phyloP scores from a whole-genome alignment of 2,329 filamentous ascomycete species.

The Lecanoromycetidae sp. region DNA sequence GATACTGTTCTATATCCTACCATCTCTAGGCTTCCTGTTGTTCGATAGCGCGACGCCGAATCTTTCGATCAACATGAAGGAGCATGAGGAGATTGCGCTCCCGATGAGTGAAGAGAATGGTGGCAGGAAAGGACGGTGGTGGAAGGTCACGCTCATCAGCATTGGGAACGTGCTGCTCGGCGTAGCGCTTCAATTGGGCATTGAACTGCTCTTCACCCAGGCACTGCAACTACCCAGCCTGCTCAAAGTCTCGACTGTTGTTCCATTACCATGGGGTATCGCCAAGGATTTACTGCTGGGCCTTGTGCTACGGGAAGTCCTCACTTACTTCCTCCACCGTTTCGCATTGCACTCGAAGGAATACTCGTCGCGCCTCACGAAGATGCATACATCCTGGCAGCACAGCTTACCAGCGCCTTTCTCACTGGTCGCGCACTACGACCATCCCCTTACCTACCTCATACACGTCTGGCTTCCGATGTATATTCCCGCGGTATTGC shows the following conservation, averaged over 20 bases:
- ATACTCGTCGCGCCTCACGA: slow-evolving; percentile 41
- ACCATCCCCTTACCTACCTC: slow-evolving; percentile 46
- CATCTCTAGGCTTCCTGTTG: slow-evolving; percentile 58
- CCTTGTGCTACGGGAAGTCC: slow-evolving; percentile 45
- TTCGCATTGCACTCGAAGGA: slow-evolving; percentile 53
- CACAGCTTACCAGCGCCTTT: slow-evolving; percentile 42
- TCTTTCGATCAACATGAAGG: slow-evolving; percentile 56
- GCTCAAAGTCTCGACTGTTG: slow-evolving; percentile 44
- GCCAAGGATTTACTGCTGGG: slow-evolving; percentile 42
- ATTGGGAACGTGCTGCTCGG: slow-evolving; percentile 42
- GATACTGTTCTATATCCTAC: slow-evolving; percentile 57
- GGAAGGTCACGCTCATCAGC: slow-evolving; percentile 41
- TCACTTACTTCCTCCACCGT: slow-evolving; percentile 66
- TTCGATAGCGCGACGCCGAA: slow-evolving; percentile 62
- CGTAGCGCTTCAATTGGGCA: slow-evolving; percentile 40
- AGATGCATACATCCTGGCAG: slow-evolving; percentile 43
- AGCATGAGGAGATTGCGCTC: slow-evolving; percentile 44
- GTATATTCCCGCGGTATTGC: slow-evolving; percentile 43
- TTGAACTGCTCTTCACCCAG: slow-evolving; percentile 45
- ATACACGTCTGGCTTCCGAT: slow-evolving; percentile 44
- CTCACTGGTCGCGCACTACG: slow-evolving; percentile 47
- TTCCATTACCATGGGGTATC: slow-evolving; percentile 53
- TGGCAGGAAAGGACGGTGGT: slow-evolving; percentile 31
- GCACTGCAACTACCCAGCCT: slow-evolving; percentile 42
- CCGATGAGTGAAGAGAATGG: slow-evolving; percentile 31